Evolutionary conservation across 2,329 filamentous ascomycete species (phyloP), one percentile per base, ranked within the genome.

Genomic region (Cercospora nicotianae): DNA sequence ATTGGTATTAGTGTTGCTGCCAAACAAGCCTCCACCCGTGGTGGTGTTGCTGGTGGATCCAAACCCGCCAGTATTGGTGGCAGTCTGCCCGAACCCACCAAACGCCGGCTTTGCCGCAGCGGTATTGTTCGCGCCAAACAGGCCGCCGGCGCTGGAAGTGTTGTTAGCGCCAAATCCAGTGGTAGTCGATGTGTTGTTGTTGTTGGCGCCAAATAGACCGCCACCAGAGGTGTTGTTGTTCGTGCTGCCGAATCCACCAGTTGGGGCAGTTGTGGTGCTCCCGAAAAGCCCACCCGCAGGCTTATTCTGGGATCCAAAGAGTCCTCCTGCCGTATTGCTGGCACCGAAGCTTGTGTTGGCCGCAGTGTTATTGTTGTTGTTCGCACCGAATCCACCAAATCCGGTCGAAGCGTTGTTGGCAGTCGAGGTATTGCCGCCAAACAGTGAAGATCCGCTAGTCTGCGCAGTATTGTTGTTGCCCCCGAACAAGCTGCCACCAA

Each of bases 321-420:
- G 69, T 16, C 77, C 72, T 18, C 74, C 72, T 2, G 68, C 69
- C 69, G 77, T 74, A 71, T 75, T 70, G 30, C 51, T 57, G 73
- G 61, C 57, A 73, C 80, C 80, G 45, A 81, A 81, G 1, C 76
- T 77, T 20, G 69, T 48, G 73, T 77, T 75, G 42, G 76, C 69
- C 33, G 67, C 63, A 39, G 60, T 68, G 23, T 60, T 28, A 28
- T 70, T 76, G 67, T 78, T 83, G 64, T 73, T 77, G 57, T 76
- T 80, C 48, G 73, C 70, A 4, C 81, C 81, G 67, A 84, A 84
- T 26, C 83, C 81, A 39, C 83, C 81, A 36, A 81, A 80, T 16
- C 77, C 74, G 33, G 78, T 75, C 28, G 75, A 75, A 28, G 75
- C 72, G 45, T 74, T 68, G n/a, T 63, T 64, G 10, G 68, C 67